Percentiles rank a stretch among this genome's conserved stretches.
These are phyloP conservation scores for Daldinia eschscholtzii DNA, from an alignment of 2,329 filamentous ascomycete genomes.

Conservation along the genomic window DNA sequence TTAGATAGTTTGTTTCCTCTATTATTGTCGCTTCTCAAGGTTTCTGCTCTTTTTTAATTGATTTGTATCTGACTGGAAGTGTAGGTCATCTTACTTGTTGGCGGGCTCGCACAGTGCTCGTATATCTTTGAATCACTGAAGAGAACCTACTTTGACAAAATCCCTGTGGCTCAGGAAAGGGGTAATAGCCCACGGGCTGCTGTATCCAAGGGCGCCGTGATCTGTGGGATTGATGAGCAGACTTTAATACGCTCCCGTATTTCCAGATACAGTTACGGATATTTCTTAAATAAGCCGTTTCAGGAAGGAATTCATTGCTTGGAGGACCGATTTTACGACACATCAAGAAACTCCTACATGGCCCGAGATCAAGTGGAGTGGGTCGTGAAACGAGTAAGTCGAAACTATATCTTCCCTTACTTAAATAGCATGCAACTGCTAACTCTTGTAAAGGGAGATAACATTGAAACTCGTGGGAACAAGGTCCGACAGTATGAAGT, in stretches of 20 bases:
- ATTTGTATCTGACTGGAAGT: neutral
- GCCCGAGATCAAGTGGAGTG: constrained; percentile 3
- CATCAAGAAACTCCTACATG: neutral
- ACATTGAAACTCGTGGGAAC: neutral
- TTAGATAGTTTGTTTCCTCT: neutral
- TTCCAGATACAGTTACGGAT: neutral
- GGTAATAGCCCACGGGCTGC: neutral
- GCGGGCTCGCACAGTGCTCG: neutral
- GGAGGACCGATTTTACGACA: neutral
- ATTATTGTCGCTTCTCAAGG: neutral
- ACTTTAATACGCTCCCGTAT: neutral
- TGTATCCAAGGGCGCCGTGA: neutral
- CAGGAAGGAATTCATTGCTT: neutral
- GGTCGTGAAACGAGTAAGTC: constrained; percentile 1
- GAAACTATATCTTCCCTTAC: neutral
- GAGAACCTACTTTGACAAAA: neutral
- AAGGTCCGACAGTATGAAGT: neutral
- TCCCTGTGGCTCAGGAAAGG: neutral
- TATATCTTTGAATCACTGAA: neutral
- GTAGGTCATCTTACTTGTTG: neutral
- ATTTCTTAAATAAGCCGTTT: neutral
- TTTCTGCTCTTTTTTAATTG: neutral
- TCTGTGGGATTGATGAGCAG: neutral
- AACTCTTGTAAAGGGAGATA: neutral
- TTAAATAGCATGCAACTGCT: neutral